Conservation (phyloP, 179 eudicot species). For the Beta macrorhiza region DNA sequence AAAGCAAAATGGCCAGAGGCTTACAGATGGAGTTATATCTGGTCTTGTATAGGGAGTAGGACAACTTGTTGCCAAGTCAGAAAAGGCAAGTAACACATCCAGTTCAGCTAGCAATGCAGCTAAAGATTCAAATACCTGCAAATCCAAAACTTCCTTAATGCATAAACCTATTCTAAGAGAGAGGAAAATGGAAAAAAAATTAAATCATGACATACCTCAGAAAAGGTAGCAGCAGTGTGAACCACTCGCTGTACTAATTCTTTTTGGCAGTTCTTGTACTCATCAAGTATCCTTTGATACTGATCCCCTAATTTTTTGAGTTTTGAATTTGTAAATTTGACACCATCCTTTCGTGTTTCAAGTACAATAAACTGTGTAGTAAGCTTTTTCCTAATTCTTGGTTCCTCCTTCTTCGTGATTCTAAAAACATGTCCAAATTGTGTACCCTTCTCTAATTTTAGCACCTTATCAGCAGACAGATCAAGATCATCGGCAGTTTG, state of each 20-base stretch:
- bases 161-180: not conserved
- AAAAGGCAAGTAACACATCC: conserved; percentile 95
- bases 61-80: conserved; percentile 85
- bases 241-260: conserved; percentile 82
- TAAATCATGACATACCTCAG: conserved; percentile 55
- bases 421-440: conserved; percentile 97
- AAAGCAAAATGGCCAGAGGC: conserved; percentile 8
- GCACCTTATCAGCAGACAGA: conserved; percentile 72
- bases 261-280: conserved; percentile 78
- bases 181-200: conserved; percentile 7
- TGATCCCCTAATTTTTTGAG: conserved; percentile 83
- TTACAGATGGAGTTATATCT: conserved; percentile 74
- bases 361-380: conserved; percentile 80
- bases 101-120: conserved; percentile 72
- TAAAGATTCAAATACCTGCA: conserved; percentile 80
- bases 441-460: conserved; percentile 91
- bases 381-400: conserved; percentile 86
- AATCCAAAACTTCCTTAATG: conserved; percentile 19
- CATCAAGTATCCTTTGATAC: conserved; percentile 79
- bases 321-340: conserved; percentile 85
- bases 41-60: conserved; percentile 94
- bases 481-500: conserved; percentile 81
- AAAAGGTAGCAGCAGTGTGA: conserved; percentile 70
- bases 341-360: conserved; percentile 97
- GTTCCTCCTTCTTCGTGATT: conserved; percentile 99